phyloP scores from a whole-genome alignment of 495 filamentous ascomycete genomes.

The Aspergillus ellipticus region DNA sequence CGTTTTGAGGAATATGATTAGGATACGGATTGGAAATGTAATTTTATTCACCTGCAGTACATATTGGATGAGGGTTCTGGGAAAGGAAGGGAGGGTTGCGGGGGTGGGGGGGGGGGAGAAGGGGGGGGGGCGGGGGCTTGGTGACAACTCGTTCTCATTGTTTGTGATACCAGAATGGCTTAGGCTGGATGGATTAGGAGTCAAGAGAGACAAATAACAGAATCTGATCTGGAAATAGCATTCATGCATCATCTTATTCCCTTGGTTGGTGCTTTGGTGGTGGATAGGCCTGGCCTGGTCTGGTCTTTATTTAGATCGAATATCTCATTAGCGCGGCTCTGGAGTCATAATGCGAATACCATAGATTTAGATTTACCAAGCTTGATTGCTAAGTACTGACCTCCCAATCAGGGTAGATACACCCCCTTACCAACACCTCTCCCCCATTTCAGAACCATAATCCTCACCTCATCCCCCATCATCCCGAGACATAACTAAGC shows the following conservation, averaged over 20 bases:
- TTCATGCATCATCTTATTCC: neutral
- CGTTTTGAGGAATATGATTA: too few relatives aligned
- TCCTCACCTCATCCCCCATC: too few relatives aligned
- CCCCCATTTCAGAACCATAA: too few relatives aligned
- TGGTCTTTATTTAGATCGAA: neutral
- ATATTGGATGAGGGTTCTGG: slow-evolving; percentile 1
- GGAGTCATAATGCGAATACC: neutral
- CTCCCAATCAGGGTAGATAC: too few relatives aligned
- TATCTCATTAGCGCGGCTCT: neutral
- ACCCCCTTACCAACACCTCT: too few relatives aligned
- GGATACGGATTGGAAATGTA: slow-evolving; percentile 29
- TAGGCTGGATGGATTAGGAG: slow-evolving; percentile 3
- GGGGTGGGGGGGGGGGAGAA: neutral
- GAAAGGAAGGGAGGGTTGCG: neutral
- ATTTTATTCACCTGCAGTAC: slow-evolving; percentile 25
- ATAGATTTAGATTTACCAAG: too few relatives aligned
- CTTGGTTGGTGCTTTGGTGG: neutral
- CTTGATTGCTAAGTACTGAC: too few relatives aligned
- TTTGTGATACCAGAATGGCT: slow-evolving; percentile 16
- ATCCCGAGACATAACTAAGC: too few relatives aligned
- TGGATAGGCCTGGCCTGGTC: too few relatives aligned
- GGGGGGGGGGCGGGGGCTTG: slow-evolving; percentile 1
- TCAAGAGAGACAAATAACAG: neutral
- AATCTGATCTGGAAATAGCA: neutral
- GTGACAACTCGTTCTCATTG: slow-evolving; percentile 8